Conservation (phyloP, 2,329 filamentous ascomycete species). For the Penicillium digitatum region DNA sequence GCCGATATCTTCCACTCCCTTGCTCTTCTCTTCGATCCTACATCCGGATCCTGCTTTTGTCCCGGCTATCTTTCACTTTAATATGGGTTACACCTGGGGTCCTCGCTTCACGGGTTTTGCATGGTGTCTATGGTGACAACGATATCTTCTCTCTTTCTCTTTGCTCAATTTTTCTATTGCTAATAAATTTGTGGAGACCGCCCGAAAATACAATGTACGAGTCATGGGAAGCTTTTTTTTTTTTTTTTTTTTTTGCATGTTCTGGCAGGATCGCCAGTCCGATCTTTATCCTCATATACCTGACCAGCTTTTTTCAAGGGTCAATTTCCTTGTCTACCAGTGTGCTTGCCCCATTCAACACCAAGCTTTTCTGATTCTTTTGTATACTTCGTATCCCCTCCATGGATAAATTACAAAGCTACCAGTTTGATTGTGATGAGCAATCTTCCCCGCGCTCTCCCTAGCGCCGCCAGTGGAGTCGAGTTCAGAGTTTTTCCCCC, state of each 20-base stretch:
- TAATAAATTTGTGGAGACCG: conserved; percentile 2
- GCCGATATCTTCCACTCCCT: conserved; percentile 5
- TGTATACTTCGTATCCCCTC: not conserved
- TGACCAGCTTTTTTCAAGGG: not conserved
- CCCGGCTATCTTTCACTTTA: conserved; percentile 5
- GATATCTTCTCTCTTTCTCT: conserved; percentile 1
- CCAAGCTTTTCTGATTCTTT: conserved; percentile 1
- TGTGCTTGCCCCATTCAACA: conserved; percentile 4
- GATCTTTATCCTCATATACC: conserved; percentile 4
- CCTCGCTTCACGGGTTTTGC: conserved; percentile 5
- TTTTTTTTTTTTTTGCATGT: conserved; percentile 3
- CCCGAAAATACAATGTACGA: conserved; percentile 10
- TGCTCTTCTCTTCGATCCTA: conserved; percentile 6
- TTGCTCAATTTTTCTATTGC: conserved; percentile 1
- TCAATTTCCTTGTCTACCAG: not conserved
- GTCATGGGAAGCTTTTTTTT: conserved; percentile 7
- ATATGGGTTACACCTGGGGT: not conserved
- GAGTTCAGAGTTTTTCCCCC: conserved; percentile 11
- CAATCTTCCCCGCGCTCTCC: conserved; percentile 20
- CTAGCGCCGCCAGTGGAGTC: conserved; percentile 17
- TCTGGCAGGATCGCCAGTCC: conserved; percentile 9
- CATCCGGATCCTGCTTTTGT: not conserved
- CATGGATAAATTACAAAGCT: conserved; percentile 3
- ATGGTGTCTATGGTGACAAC: conserved; percentile 10
- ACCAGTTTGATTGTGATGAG: conserved; percentile 26